These are phyloP conservation scores for Murraya koenigii DNA, from an alignment of 345 rosid species.

Conservation along the genomic window DNA sequence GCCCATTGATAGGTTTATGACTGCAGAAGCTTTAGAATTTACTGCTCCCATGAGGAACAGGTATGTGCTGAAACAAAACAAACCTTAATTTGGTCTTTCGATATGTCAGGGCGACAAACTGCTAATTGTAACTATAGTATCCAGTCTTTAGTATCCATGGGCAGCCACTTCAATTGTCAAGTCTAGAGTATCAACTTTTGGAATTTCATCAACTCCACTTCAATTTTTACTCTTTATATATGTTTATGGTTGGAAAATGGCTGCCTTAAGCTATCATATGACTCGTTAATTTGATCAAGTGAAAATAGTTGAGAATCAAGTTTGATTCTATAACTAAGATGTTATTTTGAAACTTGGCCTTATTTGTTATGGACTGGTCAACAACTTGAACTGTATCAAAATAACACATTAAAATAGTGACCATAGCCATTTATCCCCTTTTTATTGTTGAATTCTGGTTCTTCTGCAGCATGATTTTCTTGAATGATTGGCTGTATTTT, in stretches of 20 bases:
- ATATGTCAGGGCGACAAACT: not conserved
- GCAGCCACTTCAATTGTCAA: not conserved
- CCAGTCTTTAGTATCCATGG: not conserved
- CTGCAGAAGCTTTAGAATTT: constrained; percentile 71
- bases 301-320: not conserved
- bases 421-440: not conserved
- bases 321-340: not conserved
- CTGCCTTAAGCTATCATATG: not conserved
- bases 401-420: not conserved
- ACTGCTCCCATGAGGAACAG: constrained; percentile 92
- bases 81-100: not conserved
- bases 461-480: not conserved
- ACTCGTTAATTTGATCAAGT: not conserved
- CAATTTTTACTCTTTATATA: not conserved
- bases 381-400: not conserved
- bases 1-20: constrained; percentile 88
- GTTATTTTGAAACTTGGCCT: not conserved
- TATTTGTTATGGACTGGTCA: not conserved
- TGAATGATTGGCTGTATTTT: not conserved
- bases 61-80: constrained; percentile 29
- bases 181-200: not conserved
- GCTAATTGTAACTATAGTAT: not conserved
- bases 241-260: not conserved
- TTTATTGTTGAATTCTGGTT: not conserved
- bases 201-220: not conserved